phyloP scores from a whole-genome alignment of 352 stramenopile species.

The Globisporangium polare region DNA sequence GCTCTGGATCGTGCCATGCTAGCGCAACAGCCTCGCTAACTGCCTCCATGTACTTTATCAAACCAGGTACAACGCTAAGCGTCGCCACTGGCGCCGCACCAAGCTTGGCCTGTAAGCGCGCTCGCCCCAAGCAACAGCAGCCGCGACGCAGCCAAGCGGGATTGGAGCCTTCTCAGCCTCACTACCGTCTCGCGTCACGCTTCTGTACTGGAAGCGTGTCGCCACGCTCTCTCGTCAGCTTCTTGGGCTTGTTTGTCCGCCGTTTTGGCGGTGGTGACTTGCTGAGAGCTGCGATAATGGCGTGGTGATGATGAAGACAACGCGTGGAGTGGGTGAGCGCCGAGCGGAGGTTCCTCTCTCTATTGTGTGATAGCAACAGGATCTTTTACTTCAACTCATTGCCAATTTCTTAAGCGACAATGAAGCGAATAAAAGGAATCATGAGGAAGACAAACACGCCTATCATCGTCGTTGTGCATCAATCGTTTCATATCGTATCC shows the following conservation, averaged over 20 bases:
- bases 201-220: neutral
- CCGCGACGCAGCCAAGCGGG: conserved; percentile 8
- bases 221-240: neutral
- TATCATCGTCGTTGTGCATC: neutral
- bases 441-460: conserved; percentile 12
- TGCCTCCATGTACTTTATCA: neutral
- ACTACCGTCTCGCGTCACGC: neutral
- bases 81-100: conserved; percentile 99
- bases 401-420: neutral
- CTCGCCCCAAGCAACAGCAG: conserved; percentile 12
- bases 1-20: neutral
- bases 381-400: conserved; percentile 6
- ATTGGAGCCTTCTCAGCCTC: neutral
- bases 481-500: neutral
- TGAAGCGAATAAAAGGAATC: conserved; percentile 12
- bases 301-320: neutral
- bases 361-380: conserved; percentile 17
- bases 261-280: neutral
- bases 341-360: neutral
- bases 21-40: neutral
- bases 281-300: neutral
- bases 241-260: neutral
- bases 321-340: neutral
- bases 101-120: conserved; percentile 98
- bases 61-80: conserved; percentile 98